These are phyloP conservation scores for Paecilomyces formosus DNA, from an alignment of 2,329 filamentous ascomycete genomes.

Conservation along the genomic window DNA sequence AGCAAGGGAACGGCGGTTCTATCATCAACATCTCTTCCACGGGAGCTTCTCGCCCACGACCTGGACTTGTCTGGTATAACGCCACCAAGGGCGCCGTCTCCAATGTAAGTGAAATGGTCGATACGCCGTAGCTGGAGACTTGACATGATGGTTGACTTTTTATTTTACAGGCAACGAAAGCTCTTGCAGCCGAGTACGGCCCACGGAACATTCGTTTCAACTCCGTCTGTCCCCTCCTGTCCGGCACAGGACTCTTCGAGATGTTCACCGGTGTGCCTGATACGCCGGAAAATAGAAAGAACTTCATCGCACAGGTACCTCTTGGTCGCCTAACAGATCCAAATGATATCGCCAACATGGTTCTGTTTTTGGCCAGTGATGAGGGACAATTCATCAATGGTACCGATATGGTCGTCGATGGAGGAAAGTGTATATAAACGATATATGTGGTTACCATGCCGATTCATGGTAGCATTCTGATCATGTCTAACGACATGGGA, in stretches of 20 bases:
- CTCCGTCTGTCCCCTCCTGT: slow-evolving; percentile 60
- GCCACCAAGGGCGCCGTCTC: slow-evolving; percentile 33
- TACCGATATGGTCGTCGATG: slow-evolving; percentile 48
- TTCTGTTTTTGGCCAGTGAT: slow-evolving; percentile 62
- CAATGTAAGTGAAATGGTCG: slow-evolving; percentile 14
- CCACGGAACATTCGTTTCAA: slow-evolving; percentile 63
- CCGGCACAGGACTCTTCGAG: slow-evolving; percentile 56
- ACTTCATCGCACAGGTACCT: slow-evolving; percentile 38
- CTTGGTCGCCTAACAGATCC: slow-evolving; percentile 36
- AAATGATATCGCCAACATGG: slow-evolving; percentile 63
- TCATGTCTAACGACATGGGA: too few relatives aligned
- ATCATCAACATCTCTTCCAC: slow-evolving; percentile 36
- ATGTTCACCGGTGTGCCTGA: slow-evolving; percentile 34
- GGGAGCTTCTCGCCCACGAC: slow-evolving; percentile 29
- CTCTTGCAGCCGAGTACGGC: slow-evolving; percentile 62
- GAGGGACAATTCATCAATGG: slow-evolving; percentile 67
- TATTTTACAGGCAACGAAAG: slow-evolving; percentile 44
- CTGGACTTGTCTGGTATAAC: slow-evolving; percentile 36
- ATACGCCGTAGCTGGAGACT: background rate
- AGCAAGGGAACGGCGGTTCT: slow-evolving; percentile 24
- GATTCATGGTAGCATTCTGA: background rate
- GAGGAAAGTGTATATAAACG: slow-evolving; percentile 5
- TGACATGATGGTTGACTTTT: background rate
- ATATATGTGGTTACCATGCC: background rate
- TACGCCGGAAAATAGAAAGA: slow-evolving; percentile 37